These are phyloP conservation scores for Cenchrus fungigraminus DNA, from an alignment of 176 grass and related monocot genomes.

Conservation along the genomic window DNA sequence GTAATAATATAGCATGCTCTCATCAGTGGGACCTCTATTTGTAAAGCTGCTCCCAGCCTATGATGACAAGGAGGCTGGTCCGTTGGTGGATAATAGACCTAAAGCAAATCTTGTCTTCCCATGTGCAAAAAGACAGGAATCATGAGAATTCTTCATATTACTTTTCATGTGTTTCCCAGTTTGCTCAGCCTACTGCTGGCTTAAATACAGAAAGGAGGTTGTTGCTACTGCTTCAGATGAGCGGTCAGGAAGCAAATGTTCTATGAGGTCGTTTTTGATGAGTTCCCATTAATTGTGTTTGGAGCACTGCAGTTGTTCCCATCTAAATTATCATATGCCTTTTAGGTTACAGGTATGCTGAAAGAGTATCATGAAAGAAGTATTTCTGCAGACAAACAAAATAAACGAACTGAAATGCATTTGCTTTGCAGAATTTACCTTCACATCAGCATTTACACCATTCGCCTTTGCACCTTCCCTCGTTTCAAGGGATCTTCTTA, in stretches of 20 bases:
- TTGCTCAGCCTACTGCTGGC: constrained; percentile 21
- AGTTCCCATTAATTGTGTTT: constrained; percentile 9
- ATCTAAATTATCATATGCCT: constrained; percentile 18
- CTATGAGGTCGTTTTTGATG: not conserved
- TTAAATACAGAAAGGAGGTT: constrained; percentile 31
- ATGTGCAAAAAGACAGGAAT: constrained; percentile 35
- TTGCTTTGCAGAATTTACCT: constrained; percentile 44
- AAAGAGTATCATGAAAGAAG: constrained; percentile 14
- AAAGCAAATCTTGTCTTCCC: constrained; percentile 42
- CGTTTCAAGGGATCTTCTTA: constrained; percentile 59
- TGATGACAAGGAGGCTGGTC: constrained; percentile 9
- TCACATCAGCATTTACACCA: constrained; percentile 29
- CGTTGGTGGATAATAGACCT: constrained; percentile 38
- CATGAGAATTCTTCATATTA: constrained; percentile 31
- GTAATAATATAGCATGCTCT: constrained; percentile 39
- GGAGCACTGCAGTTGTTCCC: not conserved
- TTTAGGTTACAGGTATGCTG: not conserved
- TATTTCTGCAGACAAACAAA: constrained; percentile 5
- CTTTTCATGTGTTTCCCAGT: constrained; percentile 10
- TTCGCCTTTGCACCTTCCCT: constrained; percentile 44
- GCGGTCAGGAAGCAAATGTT: constrained; percentile 12
- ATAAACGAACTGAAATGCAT: constrained; percentile 10
- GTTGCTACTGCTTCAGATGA: constrained; percentile 32
- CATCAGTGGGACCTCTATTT: constrained; percentile 26
- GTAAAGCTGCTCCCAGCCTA: constrained; percentile 26